Percentiles rank a stretch among this genome's conserved stretches.
Conservation (phyloP, 202 grass and related monocot genomes). For the Zizania palustris region DNA sequence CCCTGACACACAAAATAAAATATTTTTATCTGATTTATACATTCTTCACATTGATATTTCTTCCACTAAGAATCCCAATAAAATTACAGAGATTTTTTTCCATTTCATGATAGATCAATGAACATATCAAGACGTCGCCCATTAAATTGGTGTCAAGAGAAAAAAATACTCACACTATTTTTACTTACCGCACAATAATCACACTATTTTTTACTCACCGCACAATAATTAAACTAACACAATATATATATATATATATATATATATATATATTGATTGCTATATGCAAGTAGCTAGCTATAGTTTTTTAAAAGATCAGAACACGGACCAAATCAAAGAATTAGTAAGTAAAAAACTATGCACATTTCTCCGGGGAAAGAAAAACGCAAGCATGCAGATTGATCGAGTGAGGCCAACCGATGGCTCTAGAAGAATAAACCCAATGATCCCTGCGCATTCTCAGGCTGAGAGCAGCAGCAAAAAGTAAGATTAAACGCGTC, state of each 20-base stretch:
- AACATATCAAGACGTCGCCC: not conserved
- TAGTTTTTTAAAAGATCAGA: not conserved
- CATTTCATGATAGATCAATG: conserved; percentile 12
- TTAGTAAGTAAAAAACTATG: no score
- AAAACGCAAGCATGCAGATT: no score
- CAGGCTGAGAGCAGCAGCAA: no score
- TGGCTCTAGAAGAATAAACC: no score
- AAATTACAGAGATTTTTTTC: not conserved
- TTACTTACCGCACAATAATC: not conserved
- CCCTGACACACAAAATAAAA: not conserved
- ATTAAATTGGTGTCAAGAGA: no score
- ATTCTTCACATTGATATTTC: not conserved
- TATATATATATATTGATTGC: not conserved
- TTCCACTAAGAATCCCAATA: not conserved
- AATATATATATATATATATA: no score
- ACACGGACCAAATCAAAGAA: not conserved
- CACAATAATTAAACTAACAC: not conserved
- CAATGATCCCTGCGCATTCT: no score
- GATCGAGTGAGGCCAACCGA: no score
- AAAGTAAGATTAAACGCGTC: no score
- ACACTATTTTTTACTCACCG: no score
- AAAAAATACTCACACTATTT: not conserved
- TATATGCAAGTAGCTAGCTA: not conserved
- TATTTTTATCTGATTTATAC: not conserved
- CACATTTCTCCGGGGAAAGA: no score